Evolutionary conservation across 495 filamentous ascomycete genomes (phyloP).

Genomic region (Penicillium chermesinum): DNA sequence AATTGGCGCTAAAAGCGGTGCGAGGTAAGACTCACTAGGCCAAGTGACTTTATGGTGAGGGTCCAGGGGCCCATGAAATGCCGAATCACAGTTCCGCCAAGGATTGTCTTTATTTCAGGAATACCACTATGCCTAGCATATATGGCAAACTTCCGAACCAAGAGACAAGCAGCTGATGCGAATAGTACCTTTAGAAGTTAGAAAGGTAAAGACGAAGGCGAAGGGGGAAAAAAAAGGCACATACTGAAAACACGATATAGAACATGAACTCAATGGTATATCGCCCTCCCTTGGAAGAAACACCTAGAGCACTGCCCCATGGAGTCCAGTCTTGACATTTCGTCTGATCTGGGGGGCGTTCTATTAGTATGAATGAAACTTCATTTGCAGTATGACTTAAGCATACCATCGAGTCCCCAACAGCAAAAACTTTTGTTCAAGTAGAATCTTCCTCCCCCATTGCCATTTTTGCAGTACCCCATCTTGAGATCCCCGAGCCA

Average conservation of each 20-base stretch:
- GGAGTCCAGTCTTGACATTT: slow-evolving; percentile 80
- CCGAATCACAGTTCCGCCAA: slow-evolving; percentile 91
- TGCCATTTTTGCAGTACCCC: slow-evolving; percentile 74
- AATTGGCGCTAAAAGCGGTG: no score
- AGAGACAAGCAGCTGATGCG: slow-evolving; percentile 67
- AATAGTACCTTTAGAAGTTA: slow-evolving; percentile 60
- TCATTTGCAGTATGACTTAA: background rate
- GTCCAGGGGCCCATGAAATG: slow-evolving; percentile 94
- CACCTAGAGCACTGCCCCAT: slow-evolving; percentile 72
- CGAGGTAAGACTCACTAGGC: slow-evolving; percentile 58
- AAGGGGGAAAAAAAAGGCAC: background rate
- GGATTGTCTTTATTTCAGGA: slow-evolving; percentile 94
- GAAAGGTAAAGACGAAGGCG: slow-evolving; percentile 12
- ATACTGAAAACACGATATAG: slow-evolving; percentile 75
- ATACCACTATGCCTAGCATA: slow-evolving; percentile 96
- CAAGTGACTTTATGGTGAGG: slow-evolving; percentile 83
- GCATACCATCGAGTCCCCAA: slow-evolving; percentile 73
- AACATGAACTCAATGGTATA: slow-evolving; percentile 84
- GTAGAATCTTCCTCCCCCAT: slow-evolving; percentile 80
- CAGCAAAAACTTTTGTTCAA: slow-evolving; percentile 89
- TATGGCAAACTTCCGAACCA: slow-evolving; percentile 78
- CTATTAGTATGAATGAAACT: slow-evolving; percentile 1
- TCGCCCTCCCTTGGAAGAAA: slow-evolving; percentile 57
- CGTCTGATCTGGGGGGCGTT: slow-evolving; percentile 45
- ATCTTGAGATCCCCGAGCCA: slow-evolving; percentile 93